These are phyloP conservation scores for Physaria fendleri DNA, from an alignment of 345 rosid genomes.

Conservation along the genomic window DNA sequence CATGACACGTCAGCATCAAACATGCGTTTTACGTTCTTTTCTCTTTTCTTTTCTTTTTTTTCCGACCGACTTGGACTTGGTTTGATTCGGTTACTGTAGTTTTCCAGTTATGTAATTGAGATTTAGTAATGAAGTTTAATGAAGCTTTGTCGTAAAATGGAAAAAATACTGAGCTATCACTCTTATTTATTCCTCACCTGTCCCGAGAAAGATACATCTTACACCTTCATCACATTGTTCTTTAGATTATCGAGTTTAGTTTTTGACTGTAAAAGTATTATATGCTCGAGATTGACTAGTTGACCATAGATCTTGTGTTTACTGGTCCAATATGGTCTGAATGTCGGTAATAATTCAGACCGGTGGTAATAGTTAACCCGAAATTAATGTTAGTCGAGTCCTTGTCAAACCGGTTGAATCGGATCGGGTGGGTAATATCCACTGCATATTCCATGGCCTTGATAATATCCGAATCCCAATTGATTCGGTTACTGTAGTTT, in stretches of 20 bases:
- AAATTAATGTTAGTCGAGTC: not conserved
- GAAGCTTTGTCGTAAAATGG: no score
- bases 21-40: constrained; percentile 27
- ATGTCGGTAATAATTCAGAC: no score
- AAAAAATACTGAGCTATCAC: not conserved
- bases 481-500: no score
- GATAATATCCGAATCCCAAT: no score
- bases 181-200: not conserved
- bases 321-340: no score
- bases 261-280: no score
- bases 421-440: not conserved
- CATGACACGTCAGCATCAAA: constrained; percentile 29
- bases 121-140: no score
- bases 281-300: no score
- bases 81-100: no score
- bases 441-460: constrained; percentile 7
- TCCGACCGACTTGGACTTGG: not conserved
- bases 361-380: not conserved
- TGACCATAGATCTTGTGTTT: no score
- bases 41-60: not conserved
- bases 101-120: no score
- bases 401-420: not conserved
- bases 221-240: not conserved
- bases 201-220: constrained; percentile 2
- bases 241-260: not conserved